Percentiles rank a stretch among this genome's conserved stretches.
These are phyloP conservation scores for Fomitiporia mediterranea DNA, from an alignment of 1,284 basidiomycete genomes.

Conservation along the genomic window DNA sequence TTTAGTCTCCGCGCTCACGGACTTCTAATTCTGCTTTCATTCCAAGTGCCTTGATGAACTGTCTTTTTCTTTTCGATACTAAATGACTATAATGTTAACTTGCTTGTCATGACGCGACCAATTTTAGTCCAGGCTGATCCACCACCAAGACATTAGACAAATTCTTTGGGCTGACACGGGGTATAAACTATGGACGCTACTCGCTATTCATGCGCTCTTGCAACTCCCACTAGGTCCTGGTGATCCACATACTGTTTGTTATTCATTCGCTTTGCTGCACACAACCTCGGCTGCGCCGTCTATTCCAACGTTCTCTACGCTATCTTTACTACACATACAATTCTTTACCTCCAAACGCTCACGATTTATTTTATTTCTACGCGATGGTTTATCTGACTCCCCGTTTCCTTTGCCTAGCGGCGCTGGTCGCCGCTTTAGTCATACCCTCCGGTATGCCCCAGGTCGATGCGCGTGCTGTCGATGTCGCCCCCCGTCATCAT, in stretches of 20 bases:
- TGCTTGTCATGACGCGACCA: too few relatives aligned
- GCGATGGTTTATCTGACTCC: constrained; percentile 16
- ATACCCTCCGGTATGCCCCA: constrained; percentile 4
- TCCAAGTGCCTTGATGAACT: too few relatives aligned
- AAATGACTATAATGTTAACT: background rate
- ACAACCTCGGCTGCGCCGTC: constrained; percentile 17
- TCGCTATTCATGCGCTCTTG: constrained; percentile 1
- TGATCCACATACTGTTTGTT: constrained; percentile 11
- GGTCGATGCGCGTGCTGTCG: constrained; percentile 12
- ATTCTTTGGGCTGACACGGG: constrained; percentile 13
- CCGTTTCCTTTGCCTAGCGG: constrained; percentile 18
- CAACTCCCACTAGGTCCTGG: constrained; percentile 19
- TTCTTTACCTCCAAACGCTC: background rate
- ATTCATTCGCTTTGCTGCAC: background rate
- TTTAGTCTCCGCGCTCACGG: background rate
- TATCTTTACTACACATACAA: background rate
- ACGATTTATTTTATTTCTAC: background rate
- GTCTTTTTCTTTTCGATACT: too few relatives aligned
- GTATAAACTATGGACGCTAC: constrained; percentile 1
- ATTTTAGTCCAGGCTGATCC: constrained; percentile 6
- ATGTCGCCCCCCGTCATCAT: background rate
- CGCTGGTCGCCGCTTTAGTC: constrained; percentile 16
- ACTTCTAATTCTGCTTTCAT: background rate
- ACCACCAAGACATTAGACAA: too few relatives aligned
- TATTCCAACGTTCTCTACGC: constrained; percentile 11